A percentile compares a stretch with the other conserved stretches of the same genome.
phyloP scores from a whole-genome alignment of 306 rosid species.

The Acacia confusa region DNA sequence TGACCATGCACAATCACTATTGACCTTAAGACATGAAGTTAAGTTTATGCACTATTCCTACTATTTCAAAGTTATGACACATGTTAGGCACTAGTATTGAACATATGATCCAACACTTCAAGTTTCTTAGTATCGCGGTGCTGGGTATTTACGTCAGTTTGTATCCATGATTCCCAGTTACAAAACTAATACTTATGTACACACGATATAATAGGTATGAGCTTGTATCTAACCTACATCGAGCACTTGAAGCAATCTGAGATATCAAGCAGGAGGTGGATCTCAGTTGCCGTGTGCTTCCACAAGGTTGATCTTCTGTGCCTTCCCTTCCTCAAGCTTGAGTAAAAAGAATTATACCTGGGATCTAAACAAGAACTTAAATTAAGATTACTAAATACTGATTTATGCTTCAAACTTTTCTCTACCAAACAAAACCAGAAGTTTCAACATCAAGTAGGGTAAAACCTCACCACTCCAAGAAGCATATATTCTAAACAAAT shows the following conservation, averaged over 20 bases:
- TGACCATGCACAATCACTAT: not conserved
- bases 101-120: not conserved
- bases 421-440: not conserved
- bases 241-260: not conserved
- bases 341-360: not conserved
- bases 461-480: not conserved
- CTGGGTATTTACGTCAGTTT: not conserved
- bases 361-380: not conserved
- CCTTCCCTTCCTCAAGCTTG: not conserved
- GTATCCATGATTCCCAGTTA: not conserved
- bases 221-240: slow-evolving; percentile 2
- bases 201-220: not conserved
- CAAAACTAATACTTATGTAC: not conserved
- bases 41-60: not conserved
- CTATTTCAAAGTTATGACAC: not conserved
- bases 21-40: not conserved
- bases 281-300: not conserved
- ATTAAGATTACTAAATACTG: not conserved
- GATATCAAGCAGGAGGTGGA: not conserved
- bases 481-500: not conserved
- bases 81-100: not conserved
- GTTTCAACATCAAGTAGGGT: not conserved
- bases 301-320: not conserved
- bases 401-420: not conserved
- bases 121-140: not conserved